Base-by-base conservation (phyloP, 305 asterid species). In the Caryopteris hybrid region DNA sequence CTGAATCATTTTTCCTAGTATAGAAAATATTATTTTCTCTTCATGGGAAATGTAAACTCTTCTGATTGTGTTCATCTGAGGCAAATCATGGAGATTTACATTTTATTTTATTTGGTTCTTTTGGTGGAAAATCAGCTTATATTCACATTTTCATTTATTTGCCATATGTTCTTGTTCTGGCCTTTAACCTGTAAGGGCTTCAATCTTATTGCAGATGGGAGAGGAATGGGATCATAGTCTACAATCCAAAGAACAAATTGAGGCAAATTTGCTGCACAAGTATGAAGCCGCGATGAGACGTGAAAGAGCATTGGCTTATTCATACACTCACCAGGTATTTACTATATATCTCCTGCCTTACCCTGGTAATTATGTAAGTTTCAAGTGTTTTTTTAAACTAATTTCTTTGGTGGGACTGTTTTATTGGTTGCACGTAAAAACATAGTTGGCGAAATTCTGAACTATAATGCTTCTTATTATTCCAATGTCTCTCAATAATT, bases 261-360 rank as follows among this genome's bases (percentile, higher is more conserved):
- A 94, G 79, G 90, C 91, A 8, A 89, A 70, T 68, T 79, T 94
- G 73, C 83, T 94, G 71, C 86, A 88, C 61, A 94, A 94, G 81
- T 91, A 70, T 43, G 97, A 91, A 80, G 99, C 97, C 51, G 76
- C 96, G 38, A 80, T 85, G 95, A 84, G 93, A 76, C 90, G 98
- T 34, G 99, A 94, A 89, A 82, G 92, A 72, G 97, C 99, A 17
- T 81, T 93, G 56, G 99, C 99, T 68, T 94, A 94, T 78, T 91
- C 99, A 34, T 89, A 75, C 82, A 89, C 96, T 69, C 99, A 91
- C 75, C 99, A 94, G 97, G 99, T 94, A 87, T 54, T 54, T 62
- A 13, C 50, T 55, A 7, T n/a, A n/a, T n/a, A n/a, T n/a, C n/a
- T n/a, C n/a, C n/a, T n/a, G n/a, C n/a, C n/a, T n/a, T 4, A 25